These are phyloP conservation scores for Metschnikowia drakensbergensis DNA, from an alignment of 805 yeast genomes.

Conservation along the genomic window DNA sequence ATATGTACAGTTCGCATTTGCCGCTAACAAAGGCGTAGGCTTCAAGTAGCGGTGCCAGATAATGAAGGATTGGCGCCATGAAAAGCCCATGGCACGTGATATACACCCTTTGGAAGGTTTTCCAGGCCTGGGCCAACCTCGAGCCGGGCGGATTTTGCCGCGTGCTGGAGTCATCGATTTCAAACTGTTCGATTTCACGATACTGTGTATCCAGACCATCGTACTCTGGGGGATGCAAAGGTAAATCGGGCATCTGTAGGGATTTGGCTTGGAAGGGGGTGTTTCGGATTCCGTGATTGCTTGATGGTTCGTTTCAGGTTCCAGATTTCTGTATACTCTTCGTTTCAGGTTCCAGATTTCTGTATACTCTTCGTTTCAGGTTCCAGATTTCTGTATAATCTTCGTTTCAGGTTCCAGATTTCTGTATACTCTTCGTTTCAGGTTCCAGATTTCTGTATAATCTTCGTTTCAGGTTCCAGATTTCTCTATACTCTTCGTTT, in stretches of 20 bases:
- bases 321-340: too few species aligned
- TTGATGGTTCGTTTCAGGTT: too few species aligned
- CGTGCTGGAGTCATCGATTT: slow-evolving; percentile 30
- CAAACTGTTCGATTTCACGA: slow-evolving; percentile 30
- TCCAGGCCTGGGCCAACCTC: slow-evolving; percentile 30
- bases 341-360: too few species aligned
- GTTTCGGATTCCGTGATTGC: too few species aligned
- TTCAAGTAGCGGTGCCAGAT: slow-evolving; percentile 52
- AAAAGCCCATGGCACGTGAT: slow-evolving; percentile 32
- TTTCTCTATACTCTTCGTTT: too few species aligned
- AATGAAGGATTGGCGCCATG: slow-evolving; percentile 41
- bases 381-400: too few species aligned
- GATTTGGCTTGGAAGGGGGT: not conserved
- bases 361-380: too few species aligned
- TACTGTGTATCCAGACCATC: not conserved
- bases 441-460: too few species aligned
- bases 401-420: too few species aligned
- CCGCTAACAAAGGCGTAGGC: slow-evolving; percentile 38
- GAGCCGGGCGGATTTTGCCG: not conserved
- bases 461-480: too few species aligned
- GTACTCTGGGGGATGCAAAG: slow-evolving; percentile 3
- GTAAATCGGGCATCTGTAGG: slow-evolving; percentile 1
- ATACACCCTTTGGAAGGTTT: slow-evolving; percentile 34
- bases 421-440: too few species aligned
- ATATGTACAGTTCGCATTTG: slow-evolving; percentile 53